phyloP scores from a whole-genome alignment of 2,329 filamentous ascomycete species.

The Trichophyton equinum region DNA sequence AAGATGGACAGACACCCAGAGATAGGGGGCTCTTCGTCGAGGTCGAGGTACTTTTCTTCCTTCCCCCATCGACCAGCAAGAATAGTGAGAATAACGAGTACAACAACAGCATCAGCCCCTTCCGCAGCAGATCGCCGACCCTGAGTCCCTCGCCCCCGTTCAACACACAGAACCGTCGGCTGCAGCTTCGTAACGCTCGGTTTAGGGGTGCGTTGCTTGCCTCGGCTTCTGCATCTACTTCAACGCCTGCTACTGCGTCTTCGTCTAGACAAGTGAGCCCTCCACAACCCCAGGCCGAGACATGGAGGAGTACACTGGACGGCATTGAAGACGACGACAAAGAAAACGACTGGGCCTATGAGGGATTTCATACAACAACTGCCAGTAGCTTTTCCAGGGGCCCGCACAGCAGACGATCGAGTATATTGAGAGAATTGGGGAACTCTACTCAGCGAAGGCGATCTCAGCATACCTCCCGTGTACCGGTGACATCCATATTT shows the following conservation, averaged over 20 bases:
- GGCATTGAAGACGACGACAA: conserved; percentile 12
- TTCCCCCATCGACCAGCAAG: not conserved
- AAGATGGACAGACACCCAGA: not conserved
- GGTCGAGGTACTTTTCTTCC: not conserved
- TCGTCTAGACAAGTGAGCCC: conserved; percentile 13
- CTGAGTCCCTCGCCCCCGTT: conserved; percentile 1
- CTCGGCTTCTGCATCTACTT: conserved; percentile 4
- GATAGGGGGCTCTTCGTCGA: not conserved
- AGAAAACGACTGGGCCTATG: conserved; percentile 11
- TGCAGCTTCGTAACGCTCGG: conserved; percentile 21
- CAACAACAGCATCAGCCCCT: not conserved
- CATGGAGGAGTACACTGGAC: conserved; percentile 14
- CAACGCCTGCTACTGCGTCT: not conserved
- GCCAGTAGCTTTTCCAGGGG: not conserved
- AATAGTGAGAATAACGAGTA: too few relatives aligned
- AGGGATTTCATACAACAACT: not conserved
- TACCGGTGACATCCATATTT: conserved; percentile 16
- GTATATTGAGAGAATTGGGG: conserved; percentile 22
- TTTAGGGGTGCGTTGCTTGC: conserved; percentile 19
- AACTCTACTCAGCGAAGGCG: conserved; percentile 19
- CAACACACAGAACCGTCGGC: conserved; percentile 19
- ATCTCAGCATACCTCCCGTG: conserved; percentile 11
- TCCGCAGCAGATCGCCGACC: conserved; percentile 6
- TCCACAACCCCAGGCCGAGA: conserved; percentile 10
- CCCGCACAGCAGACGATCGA: conserved; percentile 14